Base-by-base conservation (phyloP, 768 basidiomycete genomes). In the Pseudohyphozyma bogoriensis region DNA sequence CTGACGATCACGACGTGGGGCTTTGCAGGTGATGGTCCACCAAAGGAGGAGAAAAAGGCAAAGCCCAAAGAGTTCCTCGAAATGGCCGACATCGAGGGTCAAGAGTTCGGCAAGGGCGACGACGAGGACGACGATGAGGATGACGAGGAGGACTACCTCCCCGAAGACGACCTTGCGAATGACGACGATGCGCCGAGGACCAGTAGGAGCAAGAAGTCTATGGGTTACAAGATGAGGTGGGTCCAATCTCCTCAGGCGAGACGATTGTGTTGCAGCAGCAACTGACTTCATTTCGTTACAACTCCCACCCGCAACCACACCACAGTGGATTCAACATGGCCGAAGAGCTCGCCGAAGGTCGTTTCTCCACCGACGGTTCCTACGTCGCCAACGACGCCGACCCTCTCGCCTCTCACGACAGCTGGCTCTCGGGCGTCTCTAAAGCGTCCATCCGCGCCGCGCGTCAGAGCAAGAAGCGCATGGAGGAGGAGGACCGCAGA, bases 311-410 rank as follows among this genome's bases (percentile, higher is more conserved):
- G 16, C 8, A n/a, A 7, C 54, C 12, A 28, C n/a, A n/a, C 5
- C 26, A 29, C 55, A 66, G 65, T 5, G 87, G 89, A 31, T 99
- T 99, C 82, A 93, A 99, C 74, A 97, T 99, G 93, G 85, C 91
- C 65, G 86, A 89, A 69, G 95, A 99, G 79, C 92, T 97, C 86
- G 85, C 89, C 71, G 93, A 97, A 75, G 95, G 95, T 40, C 89
- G 90, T 72, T 96, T 99, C 77, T 85, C 88, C 7, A 87, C 86
- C 61, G 93, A 97, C 71, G 95, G 95, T 50, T 65, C 63, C 12
- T 78, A 76, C 69, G 89, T 90, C 71, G 83, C 87, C 51, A 84
- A 86, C 66, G 80, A 85, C 15, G 84, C 85, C 72, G 95, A 99
- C 73, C 87, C 87, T 1, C 86, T 91, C 71, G 89, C 85, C 29